Base-by-base conservation (phyloP, 495 filamentous ascomycete species). In the Evernia prunastri region DNA sequence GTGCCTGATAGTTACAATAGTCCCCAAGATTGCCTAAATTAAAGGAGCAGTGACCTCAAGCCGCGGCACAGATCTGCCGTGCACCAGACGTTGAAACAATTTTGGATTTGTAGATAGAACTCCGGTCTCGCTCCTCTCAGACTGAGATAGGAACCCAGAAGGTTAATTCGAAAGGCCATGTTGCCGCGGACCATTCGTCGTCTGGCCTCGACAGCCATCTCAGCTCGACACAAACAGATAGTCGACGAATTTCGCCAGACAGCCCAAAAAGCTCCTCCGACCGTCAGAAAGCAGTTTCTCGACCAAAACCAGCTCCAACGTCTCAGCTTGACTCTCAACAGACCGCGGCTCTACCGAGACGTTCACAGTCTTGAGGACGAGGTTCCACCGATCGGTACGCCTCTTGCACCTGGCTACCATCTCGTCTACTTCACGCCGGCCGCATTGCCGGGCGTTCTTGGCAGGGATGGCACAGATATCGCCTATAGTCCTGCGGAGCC, bases 361-460 rank as follows among this genome's bases (percentile, higher is more conserved):
- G 56, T 51, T 40, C 63, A 74, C 5, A 66, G 73, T 0, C 63
- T 75, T 12, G 71, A 80, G 1, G 69, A 77, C 43, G 65, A 72
- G 56, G 62, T 68, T n/a, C 61, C 73, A 11, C 61, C 73, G 4
- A 27, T 65, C 7, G 76, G 77, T 36, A 81, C 81, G 6, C 72
- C 75, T 0, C 63, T 90, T 1, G 87, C 86, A 0, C 79, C 82
- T 4, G 88, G 86, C 13, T 86, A 91, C 71, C 89, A 93, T 67
- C 77, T 90, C 13, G 80, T 85, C 31, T 89, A 92, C 74, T 91
- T 89, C 75, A 86, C 88, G 2, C 80, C 86, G 0, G 78, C 80
- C 43, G 78, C 82, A 56, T 73, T 80, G 3, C 76, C 82, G 63
- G 73, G 69, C 20, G 69, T 80, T 4, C 80, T 92, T 6, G 80